These are phyloP conservation scores for Leccinum imitatum DNA, from an alignment of 768 basidiomycete genomes.

Conservation along the genomic window DNA sequence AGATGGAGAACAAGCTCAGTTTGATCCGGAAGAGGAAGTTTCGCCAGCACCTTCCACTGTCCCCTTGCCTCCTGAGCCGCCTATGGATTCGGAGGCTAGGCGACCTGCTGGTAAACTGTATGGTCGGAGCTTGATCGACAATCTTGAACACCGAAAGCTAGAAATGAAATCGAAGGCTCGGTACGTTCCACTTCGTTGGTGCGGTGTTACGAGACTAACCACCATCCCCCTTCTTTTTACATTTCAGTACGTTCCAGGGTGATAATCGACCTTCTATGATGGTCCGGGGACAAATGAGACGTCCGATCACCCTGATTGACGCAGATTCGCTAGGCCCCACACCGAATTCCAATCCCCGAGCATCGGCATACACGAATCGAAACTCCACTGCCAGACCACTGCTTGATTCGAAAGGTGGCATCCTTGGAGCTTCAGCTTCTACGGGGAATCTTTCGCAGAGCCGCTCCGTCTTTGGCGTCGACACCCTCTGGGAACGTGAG, in stretches of 20 bases:
- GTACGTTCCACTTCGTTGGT: slow-evolving; percentile 42
- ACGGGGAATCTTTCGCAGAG: slow-evolving; percentile 40
- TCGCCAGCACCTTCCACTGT: slow-evolving; percentile 33
- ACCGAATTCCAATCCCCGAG: slow-evolving; percentile 47
- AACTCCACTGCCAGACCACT: slow-evolving; percentile 66
- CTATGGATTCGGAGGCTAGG: slow-evolving; percentile 33
- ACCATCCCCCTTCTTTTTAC: slow-evolving; percentile 6
- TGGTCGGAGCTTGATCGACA: slow-evolving; percentile 88
- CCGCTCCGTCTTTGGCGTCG: slow-evolving; percentile 90
- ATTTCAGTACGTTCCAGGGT: slow-evolving; percentile 75
- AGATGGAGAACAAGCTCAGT: slow-evolving; percentile 76
- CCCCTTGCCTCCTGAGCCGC: slow-evolving; percentile 29
- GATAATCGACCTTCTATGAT: slow-evolving; percentile 94
- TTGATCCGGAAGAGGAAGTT: slow-evolving; percentile 43
- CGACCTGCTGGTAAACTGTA: slow-evolving; percentile 82
- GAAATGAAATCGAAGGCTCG: slow-evolving; percentile 81
- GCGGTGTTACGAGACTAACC: slow-evolving; percentile 4
- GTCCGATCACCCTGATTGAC: slow-evolving; percentile 72
- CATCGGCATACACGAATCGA: slow-evolving; percentile 43
- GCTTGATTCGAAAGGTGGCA: slow-evolving; percentile 55
- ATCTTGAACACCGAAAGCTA: slow-evolving; percentile 79
- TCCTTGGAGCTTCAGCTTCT: slow-evolving; percentile 33
- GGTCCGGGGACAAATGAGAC: slow-evolving; percentile 59
- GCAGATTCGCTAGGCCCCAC: slow-evolving; percentile 54
- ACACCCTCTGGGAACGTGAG: slow-evolving; percentile 91